These are phyloP conservation scores for Erysimum cheiranthoides DNA, from an alignment of 345 rosid genomes.

Conservation along the genomic window DNA sequence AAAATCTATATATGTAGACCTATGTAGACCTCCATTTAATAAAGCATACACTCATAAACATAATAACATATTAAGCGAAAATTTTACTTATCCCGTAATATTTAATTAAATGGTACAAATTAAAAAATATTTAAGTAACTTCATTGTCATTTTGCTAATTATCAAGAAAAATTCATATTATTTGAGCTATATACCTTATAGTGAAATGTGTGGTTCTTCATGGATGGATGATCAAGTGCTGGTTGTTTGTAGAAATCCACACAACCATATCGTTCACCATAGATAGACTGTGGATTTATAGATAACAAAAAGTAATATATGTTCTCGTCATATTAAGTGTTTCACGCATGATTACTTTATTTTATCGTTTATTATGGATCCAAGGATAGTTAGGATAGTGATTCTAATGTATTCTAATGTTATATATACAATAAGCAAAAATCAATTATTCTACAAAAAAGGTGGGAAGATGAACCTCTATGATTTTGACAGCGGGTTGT, in stretches of 20 bases:
- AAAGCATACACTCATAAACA: no score
- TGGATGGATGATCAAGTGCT: constrained; percentile 11
- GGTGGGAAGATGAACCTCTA: neutral
- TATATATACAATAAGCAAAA: neutral
- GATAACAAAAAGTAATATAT: neutral
- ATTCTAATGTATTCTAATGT: neutral
- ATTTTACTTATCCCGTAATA: no score
- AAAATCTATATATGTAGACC: no score
- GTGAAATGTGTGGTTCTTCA: constrained; percentile 21
- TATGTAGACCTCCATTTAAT: no score
- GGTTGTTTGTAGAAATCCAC: constrained; percentile 37
- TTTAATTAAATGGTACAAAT: no score
- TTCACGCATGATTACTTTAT: neutral
- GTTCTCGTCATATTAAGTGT: neutral
- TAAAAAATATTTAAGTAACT: neutral
- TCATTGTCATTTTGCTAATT: neutral
- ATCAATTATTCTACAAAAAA: neutral
- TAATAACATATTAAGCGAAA: no score
- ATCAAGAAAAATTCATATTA: neutral
- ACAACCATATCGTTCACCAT: constrained; percentile 23
- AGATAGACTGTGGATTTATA: neutral
- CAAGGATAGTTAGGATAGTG: neutral
- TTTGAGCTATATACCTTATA: neutral
- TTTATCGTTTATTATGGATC: neutral
- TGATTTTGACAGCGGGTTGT: constrained; percentile 17